These are phyloP conservation scores for Phytophthora tentaculata DNA, from an alignment of 352 stramenopile species.

Conservation along the genomic window DNA sequence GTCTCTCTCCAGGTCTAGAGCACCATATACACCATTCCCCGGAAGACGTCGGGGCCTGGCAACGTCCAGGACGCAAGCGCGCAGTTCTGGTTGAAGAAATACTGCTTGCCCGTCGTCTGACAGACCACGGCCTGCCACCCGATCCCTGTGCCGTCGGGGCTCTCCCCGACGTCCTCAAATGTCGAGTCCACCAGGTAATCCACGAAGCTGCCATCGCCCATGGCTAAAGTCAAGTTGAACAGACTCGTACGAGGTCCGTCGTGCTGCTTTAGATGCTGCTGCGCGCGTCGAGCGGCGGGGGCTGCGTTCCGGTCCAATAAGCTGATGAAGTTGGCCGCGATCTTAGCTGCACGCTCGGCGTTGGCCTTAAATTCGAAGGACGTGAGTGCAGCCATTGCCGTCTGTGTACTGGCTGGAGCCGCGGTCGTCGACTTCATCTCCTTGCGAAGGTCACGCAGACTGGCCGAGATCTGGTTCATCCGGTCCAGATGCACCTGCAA, in stretches of 20 bases:
- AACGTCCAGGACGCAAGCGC: conserved; percentile 82
- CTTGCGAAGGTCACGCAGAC: conserved; percentile 49
- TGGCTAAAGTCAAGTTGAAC: conserved; percentile 62
- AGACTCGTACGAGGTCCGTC: conserved; percentile 39
- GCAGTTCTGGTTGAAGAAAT: conserved; percentile 85
- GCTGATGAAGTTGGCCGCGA: conserved; percentile 64
- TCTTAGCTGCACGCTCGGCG: conserved; percentile 59
- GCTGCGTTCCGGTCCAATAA: conserved; percentile 47
- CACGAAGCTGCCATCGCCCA: conserved; percentile 73
- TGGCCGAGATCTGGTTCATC: conserved; percentile 79
- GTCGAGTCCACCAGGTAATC: conserved; percentile 71
- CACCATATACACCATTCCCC: conserved; percentile 74
- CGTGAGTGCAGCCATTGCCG: conserved; percentile 55
- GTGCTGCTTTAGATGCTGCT: conserved; percentile 37
- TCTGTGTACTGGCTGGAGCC: conserved; percentile 45
- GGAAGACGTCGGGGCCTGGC: conserved; percentile 61
- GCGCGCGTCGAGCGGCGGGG: conserved; percentile 37
- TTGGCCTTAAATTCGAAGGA: conserved; percentile 66
- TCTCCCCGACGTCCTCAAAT: conserved; percentile 61
- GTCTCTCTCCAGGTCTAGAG: conserved; percentile 51
- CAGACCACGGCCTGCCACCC: conserved; percentile 78
- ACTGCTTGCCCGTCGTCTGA: conserved; percentile 78
- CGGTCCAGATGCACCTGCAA: conserved; percentile 76
- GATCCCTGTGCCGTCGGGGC: conserved; percentile 38
- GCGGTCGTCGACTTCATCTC: conserved; percentile 52